Evolutionary conservation across 371 early-diverging fungal genomes (phyloP).

Genomic region (Syncephalastrum monosporum): DNA sequence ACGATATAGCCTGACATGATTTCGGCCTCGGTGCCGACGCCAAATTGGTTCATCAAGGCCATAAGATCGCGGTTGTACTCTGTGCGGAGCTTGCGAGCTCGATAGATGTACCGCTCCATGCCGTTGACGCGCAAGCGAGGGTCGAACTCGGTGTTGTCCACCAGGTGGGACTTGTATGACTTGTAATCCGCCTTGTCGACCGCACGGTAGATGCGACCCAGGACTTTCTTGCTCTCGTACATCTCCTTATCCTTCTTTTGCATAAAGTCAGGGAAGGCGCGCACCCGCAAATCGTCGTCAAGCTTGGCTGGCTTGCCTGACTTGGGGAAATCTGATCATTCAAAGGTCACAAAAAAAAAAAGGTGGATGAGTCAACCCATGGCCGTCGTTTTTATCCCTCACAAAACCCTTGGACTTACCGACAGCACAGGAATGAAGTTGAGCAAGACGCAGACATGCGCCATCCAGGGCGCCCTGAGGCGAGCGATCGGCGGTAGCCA

Average conservation of each 20-base stretch:
- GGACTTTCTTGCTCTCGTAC: slow-evolving; percentile 60
- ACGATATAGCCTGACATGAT: slow-evolving; percentile 45
- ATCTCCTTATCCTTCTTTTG: slow-evolving; percentile 56
- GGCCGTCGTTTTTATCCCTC: background rate
- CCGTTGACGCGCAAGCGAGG: slow-evolving; percentile 47
- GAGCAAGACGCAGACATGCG: slow-evolving; percentile 62
- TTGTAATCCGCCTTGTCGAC: slow-evolving; percentile 45
- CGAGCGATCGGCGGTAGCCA: slow-evolving; percentile 65
- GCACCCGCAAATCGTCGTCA: slow-evolving; percentile 43
- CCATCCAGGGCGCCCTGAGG: slow-evolving; percentile 47
- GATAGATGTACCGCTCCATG: slow-evolving; percentile 53
- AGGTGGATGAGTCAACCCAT: background rate
- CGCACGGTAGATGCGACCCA: slow-evolving; percentile 64
- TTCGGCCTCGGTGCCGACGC: slow-evolving; percentile 56
- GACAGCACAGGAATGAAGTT: slow-evolving; percentile 59
- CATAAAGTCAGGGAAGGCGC: slow-evolving; percentile 81
- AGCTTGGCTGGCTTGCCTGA: slow-evolving; percentile 46
- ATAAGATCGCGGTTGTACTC: slow-evolving; percentile 54
- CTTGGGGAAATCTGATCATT: slow-evolving; percentile 39
- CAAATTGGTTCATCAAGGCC: slow-evolving; percentile 66
- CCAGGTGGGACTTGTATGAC: slow-evolving; percentile 26
- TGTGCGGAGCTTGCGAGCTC: slow-evolving; percentile 41
- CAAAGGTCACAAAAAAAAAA: too few species aligned
- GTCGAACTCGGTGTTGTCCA: slow-evolving; percentile 32
- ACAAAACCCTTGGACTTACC: slow-evolving; percentile 21